Base-by-base conservation (phyloP, 2,329 filamentous ascomycete genomes). In the Paracamarosporium sp. region DNA sequence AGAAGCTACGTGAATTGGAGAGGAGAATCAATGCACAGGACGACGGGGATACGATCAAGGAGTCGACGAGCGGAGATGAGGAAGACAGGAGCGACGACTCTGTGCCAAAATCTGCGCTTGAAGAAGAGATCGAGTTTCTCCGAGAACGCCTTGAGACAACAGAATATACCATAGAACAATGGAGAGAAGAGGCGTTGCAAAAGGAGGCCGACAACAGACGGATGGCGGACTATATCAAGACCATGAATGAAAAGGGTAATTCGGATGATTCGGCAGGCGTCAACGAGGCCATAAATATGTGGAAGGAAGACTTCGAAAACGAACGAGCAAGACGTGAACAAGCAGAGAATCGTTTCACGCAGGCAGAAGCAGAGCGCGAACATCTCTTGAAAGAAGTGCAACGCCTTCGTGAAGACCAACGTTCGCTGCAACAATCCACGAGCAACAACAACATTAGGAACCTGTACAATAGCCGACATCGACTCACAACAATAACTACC, bases 241-340 rank as follows among this genome's bases (percentile, higher is more conserved):
- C 84, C 1, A 81, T 90, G 73, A 83, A 84, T 28, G 86, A 75
- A 35, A 73, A 72, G 57, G 70, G 64, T 33, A 62, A 69, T n/a
- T 71, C 72, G 5, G 76, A 76, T 33, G 72, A 76, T 24, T 70
- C 71, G 53, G 73, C 73, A 5, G 71, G 75, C 20, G 64, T 76
- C 38, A 74, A 79, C 50, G 77, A 79, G 59, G 77, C 77, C 17
- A 71, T 78, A 41, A 92, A 96, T 61, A 94, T 97, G 76, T 97
- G 92, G 90, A 97, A 96, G 75, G 94, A 97, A 67, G 86, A 98
- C 60, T 85, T 97, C 25, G 92, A 97, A 71, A 92, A 95, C 63
- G 95, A 99, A 76, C 95, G 91, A 2, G 90, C 90, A 3, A 88
- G 93, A 28, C 87, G 94, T 56, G 94, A 97, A 76, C 91, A 97